phyloP scores from a whole-genome alignment of 345 rosid genomes.

The Sisymbrium irio region DNA sequence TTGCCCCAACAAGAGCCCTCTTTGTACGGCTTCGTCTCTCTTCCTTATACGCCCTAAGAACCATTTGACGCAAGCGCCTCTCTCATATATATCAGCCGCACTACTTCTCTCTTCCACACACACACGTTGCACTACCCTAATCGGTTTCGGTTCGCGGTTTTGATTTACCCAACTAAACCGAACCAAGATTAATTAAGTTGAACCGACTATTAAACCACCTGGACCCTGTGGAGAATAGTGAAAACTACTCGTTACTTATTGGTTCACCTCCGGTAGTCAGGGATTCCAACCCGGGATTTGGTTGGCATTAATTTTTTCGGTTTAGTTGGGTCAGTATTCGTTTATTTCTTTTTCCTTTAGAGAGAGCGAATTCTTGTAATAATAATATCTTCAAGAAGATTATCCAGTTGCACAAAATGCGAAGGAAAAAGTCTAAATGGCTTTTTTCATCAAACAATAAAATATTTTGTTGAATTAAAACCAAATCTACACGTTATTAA shows the following conservation, averaged over 20 bases:
- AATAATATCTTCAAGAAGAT: constrained; percentile 14
- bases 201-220: background rate
- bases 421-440: constrained; percentile 37
- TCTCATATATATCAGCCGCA: constrained; percentile 39
- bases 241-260: background rate
- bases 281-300: background rate
- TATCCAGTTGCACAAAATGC: constrained; percentile 37
- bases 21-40: constrained; percentile 39
- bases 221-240: too few relatives aligned
- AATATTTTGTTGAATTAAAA: background rate
- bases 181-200: background rate
- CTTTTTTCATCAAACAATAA: background rate
- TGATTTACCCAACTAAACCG: background rate
- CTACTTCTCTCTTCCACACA: constrained; percentile 36
- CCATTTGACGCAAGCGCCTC: constrained; percentile 12
- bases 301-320: background rate
- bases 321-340: constrained; percentile 5
- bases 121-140: constrained; percentile 41
- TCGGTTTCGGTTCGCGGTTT: constrained; percentile 20
- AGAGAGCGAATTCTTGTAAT: constrained; percentile 7
- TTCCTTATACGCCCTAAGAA: constrained; percentile 29
- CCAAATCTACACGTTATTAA: constrained; percentile 35
- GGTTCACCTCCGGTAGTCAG: background rate
- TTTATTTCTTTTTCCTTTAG: background rate
- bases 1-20: constrained; percentile 29